These are phyloP conservation scores for Tuber aestivum DNA, from an alignment of 495 filamentous ascomycete genomes.

Conservation along the genomic window DNA sequence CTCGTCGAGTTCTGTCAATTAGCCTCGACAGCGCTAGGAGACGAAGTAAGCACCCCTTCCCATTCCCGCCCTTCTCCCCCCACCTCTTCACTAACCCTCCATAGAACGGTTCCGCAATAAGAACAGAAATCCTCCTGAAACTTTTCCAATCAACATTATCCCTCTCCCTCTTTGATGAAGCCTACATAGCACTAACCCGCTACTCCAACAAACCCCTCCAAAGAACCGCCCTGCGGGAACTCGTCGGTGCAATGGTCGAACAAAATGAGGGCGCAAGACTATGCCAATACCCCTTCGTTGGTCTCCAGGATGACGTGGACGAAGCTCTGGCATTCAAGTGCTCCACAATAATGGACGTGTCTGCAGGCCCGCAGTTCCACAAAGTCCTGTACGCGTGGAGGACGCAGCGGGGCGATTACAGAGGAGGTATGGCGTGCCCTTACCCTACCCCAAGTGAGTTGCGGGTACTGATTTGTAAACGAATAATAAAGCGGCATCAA, in stretches of 20 bases:
- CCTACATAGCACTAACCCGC: slow-evolving; percentile 68
- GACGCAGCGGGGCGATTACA: slow-evolving; percentile 73
- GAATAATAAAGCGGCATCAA: slow-evolving; percentile 55
- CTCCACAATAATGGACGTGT: slow-evolving; percentile 53
- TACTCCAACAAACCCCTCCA: slow-evolving; percentile 61
- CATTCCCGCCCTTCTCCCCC: slow-evolving; percentile 43
- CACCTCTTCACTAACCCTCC: slow-evolving; percentile 10
- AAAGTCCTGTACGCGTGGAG: slow-evolving; percentile 86
- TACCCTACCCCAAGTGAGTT: neutral
- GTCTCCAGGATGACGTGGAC: slow-evolving; percentile 70
- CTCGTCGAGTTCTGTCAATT: slow-evolving; percentile 79
- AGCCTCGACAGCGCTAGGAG: slow-evolving; percentile 50
- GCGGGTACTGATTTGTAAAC: neutral
- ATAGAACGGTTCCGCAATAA: slow-evolving; percentile 26
- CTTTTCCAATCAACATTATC: slow-evolving; percentile 75
- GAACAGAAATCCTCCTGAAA: slow-evolving; percentile 68
- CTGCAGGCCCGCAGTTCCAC: slow-evolving; percentile 60
- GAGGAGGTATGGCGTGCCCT: slow-evolving; percentile 49
- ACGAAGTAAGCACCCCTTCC: slow-evolving; percentile 46
- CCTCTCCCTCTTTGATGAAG: slow-evolving; percentile 70
- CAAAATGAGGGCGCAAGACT: slow-evolving; percentile 61
- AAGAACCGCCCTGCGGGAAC: slow-evolving; percentile 55
- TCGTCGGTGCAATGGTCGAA: slow-evolving; percentile 66
- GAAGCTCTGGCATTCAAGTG: slow-evolving; percentile 63
- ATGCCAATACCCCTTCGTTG: slow-evolving; percentile 68